phyloP scores from a whole-genome alignment of 805 yeast genomes.

The Tetrapisispora taiwanensis region DNA sequence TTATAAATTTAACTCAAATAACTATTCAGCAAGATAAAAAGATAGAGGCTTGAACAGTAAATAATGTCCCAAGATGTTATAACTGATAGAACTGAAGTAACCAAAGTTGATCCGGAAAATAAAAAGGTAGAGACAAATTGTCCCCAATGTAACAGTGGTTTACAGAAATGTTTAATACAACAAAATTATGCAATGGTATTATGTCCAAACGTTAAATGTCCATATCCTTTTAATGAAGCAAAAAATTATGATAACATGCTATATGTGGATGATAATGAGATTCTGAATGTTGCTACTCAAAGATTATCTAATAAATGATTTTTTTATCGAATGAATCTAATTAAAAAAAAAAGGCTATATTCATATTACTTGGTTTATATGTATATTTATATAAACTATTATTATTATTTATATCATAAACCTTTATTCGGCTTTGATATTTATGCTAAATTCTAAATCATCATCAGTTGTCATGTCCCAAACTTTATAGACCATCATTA shows the following conservation, averaged over 20 bases:
- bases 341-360: no score
- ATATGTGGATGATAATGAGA: slow-evolving; percentile 23
- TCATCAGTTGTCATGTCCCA: slow-evolving; percentile 96
- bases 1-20: no score
- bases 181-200: slow-evolving; percentile 27
- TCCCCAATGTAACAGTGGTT: slow-evolving; percentile 18
- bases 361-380: neutral
- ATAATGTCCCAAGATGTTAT: neutral
- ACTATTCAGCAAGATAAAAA: no score
- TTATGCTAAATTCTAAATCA: slow-evolving; percentile 84
- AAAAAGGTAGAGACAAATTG: slow-evolving; percentile 7
- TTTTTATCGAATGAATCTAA: no score
- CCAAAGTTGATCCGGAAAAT: neutral
- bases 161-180: slow-evolving; percentile 26
- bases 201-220: slow-evolving; percentile 21
- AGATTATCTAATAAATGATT: neutral
- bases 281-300: slow-evolving; percentile 18
- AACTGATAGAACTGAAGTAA: neutral
- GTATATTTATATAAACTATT: neutral
- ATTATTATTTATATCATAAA: neutral
- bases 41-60: no score
- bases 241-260: slow-evolving; percentile 15
- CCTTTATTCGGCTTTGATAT: slow-evolving; percentile 26
- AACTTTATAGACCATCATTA: slow-evolving; percentile 92
- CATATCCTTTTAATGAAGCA: slow-evolving; percentile 23